Conservation (phyloP, 176 grass and related monocot species). For the Musa schizocarpa region DNA sequence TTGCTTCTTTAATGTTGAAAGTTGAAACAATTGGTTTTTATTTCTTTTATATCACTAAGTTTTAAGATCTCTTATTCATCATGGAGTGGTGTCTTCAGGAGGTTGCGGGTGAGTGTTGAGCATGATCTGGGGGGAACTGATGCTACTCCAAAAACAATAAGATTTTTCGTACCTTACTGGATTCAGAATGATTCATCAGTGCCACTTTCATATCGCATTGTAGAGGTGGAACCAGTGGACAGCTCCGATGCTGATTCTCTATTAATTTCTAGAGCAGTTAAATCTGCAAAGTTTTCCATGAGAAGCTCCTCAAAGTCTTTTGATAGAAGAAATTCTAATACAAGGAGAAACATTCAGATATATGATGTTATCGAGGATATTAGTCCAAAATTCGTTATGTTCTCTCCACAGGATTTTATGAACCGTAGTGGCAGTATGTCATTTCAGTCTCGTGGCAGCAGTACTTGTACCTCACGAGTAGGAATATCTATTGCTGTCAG, state of each 20-base stretch:
- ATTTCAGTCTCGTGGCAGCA: slow-evolving; percentile 45
- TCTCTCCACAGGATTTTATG: slow-evolving; percentile 90
- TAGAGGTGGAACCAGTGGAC: slow-evolving; percentile 63
- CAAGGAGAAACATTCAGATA: slow-evolving; percentile 58
- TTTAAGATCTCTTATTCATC: slow-evolving; percentile 23
- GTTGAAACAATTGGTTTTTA: background rate
- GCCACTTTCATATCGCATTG: slow-evolving; percentile 71
- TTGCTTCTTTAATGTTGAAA: background rate
- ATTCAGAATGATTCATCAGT: slow-evolving; percentile 78
- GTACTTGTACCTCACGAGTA: slow-evolving; percentile 48
- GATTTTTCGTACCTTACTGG: slow-evolving; percentile 98
- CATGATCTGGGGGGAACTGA: slow-evolving; percentile 78
- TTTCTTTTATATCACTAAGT: background rate
- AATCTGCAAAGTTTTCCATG: slow-evolving; percentile 83
- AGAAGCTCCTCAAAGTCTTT: slow-evolving; percentile 84
- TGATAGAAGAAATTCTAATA: slow-evolving; percentile 40
- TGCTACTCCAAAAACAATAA: slow-evolving; percentile 72
- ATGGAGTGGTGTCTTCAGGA: slow-evolving; percentile 36
- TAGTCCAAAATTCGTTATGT: slow-evolving; percentile 64
- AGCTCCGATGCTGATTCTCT: slow-evolving; percentile 49
- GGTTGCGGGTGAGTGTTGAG: slow-evolving; percentile 86
- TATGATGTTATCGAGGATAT: slow-evolving; percentile 78
- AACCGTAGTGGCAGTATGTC: slow-evolving; percentile 39
- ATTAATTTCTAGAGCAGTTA: slow-evolving; percentile 51
- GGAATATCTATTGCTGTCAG: slow-evolving; percentile 68